Conservation (phyloP, 1,284 basidiomycete species). For the Somion occarium region DNA sequence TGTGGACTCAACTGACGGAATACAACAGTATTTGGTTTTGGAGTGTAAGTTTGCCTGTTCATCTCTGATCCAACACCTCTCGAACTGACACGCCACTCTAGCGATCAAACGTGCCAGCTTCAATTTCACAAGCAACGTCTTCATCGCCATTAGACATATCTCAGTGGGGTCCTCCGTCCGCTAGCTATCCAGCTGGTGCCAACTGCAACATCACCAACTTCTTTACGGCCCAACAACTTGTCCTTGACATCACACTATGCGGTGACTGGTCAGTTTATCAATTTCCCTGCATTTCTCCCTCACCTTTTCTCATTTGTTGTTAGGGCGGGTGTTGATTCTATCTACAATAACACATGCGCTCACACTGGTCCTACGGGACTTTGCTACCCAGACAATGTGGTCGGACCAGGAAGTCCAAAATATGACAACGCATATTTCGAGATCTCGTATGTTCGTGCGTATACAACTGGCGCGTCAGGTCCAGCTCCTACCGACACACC, state of each 20-base stretch:
- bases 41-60: constrained; percentile 45
- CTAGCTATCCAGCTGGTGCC: constrained; percentile 38
- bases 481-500: constrained; percentile 1
- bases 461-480: constrained; percentile 25
- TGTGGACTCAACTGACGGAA: constrained; percentile 2
- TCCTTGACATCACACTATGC: constrained; percentile 57
- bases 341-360: constrained; percentile 38
- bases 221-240: constrained; percentile 49
- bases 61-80: constrained; percentile 4
- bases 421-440: constrained; percentile 54
- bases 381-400: constrained; percentile 50
- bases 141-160: constrained; percentile 45
- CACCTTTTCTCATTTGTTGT: no score
- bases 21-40: constrained; percentile 69
- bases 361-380: constrained; percentile 32
- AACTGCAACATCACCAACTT: constrained; percentile 42
- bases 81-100: constrained; percentile 19
- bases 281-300: background rate
- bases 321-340: constrained; percentile 43
- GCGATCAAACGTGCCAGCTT: constrained; percentile 39
- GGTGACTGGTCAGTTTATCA: constrained; percentile 38
- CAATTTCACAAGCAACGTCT: constrained; percentile 32
- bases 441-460: constrained; percentile 46
- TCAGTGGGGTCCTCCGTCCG: constrained; percentile 50
- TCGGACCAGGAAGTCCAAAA: constrained; percentile 48